phyloP scores from a whole-genome alignment of 441 rosid species.

The Melastoma candidum region DNA sequence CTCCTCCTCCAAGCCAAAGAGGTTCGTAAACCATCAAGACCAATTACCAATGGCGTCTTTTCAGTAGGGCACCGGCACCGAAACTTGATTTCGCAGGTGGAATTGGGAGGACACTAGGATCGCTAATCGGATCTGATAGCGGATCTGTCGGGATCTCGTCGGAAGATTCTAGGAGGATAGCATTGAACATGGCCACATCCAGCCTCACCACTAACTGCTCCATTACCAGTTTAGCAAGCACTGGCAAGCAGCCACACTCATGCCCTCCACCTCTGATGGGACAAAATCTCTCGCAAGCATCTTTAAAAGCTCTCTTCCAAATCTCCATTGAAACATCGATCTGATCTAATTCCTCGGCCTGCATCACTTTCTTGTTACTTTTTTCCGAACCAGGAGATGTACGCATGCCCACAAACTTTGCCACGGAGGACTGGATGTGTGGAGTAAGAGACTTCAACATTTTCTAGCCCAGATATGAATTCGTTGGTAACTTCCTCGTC shows the following conservation, averaged over 20 bases:
- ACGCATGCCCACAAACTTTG: constrained; percentile 24
- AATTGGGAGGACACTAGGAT: constrained; percentile 3
- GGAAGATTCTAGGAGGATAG: no score
- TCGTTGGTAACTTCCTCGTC: constrained; percentile 51
- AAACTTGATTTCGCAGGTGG: constrained; percentile 4
- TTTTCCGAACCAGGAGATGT: constrained; percentile 34
- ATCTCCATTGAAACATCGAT: constrained; percentile 65
- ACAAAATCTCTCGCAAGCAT: constrained; percentile 90
- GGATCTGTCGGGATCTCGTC: neutral
- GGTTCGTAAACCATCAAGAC: no score
- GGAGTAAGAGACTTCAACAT: constrained; percentile 92
- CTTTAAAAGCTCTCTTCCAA: constrained; percentile 93
- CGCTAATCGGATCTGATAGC: neutral
- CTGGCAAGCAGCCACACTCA: constrained; percentile 80
- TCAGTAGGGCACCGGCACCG: constrained; percentile 5
- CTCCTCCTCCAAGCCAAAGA: neutral
- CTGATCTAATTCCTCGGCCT: constrained; percentile 48
- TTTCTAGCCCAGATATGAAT: constrained; percentile 62
- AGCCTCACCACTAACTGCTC: no score
- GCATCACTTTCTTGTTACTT: constrained; percentile 30
- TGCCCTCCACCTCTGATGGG: constrained; percentile 91
- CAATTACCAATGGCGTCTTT: neutral
- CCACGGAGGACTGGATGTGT: constrained; percentile 64
- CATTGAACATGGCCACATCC: no score
- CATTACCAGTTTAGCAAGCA: constrained; percentile 59